phyloP scores from a whole-genome alignment of 768 basidiomycete species.

The Pisolithus marmoratus region DNA sequence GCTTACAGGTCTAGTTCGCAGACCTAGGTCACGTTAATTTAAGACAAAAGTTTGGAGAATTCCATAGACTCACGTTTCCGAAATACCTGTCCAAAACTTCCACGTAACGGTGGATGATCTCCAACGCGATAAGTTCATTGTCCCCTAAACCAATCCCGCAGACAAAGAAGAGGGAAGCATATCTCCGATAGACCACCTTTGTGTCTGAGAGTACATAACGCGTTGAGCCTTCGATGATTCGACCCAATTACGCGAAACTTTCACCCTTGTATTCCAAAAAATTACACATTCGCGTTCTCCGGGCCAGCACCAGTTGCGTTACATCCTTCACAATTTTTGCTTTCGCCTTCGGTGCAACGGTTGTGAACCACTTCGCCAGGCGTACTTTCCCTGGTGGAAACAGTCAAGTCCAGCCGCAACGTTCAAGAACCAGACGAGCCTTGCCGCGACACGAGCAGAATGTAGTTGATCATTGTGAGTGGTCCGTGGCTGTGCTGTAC shows the following conservation, averaged over 20 bases:
- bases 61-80: conserved; percentile 32
- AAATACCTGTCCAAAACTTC: conserved; percentile 74
- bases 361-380: conserved; percentile 93
- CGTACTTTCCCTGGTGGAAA: conserved; percentile 73
- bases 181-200: conserved; percentile 91
- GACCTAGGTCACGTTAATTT: conserved; percentile 40
- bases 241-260: background rate
- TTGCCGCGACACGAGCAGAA: conserved; percentile 91
- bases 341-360: conserved; percentile 74
- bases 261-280: conserved; percentile 94
- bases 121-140: conserved; percentile 89
- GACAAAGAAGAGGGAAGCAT: conserved; percentile 94
- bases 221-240: background rate
- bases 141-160: conserved; percentile 77
- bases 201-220: conserved; percentile 40
- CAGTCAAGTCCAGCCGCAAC: conserved; percentile 2
- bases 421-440: conserved; percentile 37
- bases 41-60: background rate
- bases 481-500: conserved; percentile 21
- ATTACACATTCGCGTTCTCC: conserved; percentile 91
- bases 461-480: conserved; percentile 75
- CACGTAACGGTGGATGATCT: conserved; percentile 92
- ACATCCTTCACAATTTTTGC: conserved; percentile 94
- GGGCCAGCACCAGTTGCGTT: conserved; percentile 84
- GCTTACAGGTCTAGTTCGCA: conserved; percentile 89